These are phyloP conservation scores for Debaryomyces tyrocola DNA, from an alignment of 805 yeast species.

Conservation along the genomic window DNA sequence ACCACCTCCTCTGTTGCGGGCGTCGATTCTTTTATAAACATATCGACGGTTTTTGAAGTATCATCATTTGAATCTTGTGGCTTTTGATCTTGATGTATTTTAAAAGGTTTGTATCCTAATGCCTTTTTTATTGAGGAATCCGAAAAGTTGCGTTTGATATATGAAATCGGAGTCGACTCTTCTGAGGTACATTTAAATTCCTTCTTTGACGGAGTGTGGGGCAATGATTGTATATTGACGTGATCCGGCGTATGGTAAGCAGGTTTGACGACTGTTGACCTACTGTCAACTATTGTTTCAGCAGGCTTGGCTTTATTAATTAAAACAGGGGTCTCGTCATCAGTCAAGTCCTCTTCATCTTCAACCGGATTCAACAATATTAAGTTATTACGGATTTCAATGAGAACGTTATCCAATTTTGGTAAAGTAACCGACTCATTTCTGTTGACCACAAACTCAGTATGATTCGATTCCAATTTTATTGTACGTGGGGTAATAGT, in stretches of 20 bases:
- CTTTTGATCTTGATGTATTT: conserved; percentile 1
- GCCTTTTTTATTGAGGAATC: neutral
- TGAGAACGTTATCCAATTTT: conserved; percentile 53
- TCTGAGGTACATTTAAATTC: conserved; percentile 15
- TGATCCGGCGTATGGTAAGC: conserved; percentile 2
- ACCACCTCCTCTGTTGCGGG: neutral
- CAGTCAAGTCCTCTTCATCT: conserved; percentile 44
- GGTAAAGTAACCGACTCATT: conserved; percentile 70
- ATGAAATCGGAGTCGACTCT: conserved; percentile 17
- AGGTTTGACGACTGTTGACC: neutral
- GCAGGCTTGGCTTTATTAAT: neutral
- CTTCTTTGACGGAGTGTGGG: conserved; percentile 15
- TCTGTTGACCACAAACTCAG: conserved; percentile 57
- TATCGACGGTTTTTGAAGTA: neutral
- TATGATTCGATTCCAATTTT: conserved; percentile 40
- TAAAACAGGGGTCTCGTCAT: conserved; percentile 39
- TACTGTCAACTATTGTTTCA: neutral
- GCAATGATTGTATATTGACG: neutral
- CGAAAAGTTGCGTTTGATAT: neutral
- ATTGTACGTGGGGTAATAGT: conserved; percentile 32
- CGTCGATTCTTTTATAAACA: neutral
- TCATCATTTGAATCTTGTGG: no score
- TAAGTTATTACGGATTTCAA: conserved; percentile 74
- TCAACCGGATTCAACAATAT: conserved; percentile 50
- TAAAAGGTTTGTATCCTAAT: neutral